These are phyloP conservation scores for Crithidia thermophila DNA, from an alignment of 208 protist genomes.

Conservation along the genomic window DNA sequence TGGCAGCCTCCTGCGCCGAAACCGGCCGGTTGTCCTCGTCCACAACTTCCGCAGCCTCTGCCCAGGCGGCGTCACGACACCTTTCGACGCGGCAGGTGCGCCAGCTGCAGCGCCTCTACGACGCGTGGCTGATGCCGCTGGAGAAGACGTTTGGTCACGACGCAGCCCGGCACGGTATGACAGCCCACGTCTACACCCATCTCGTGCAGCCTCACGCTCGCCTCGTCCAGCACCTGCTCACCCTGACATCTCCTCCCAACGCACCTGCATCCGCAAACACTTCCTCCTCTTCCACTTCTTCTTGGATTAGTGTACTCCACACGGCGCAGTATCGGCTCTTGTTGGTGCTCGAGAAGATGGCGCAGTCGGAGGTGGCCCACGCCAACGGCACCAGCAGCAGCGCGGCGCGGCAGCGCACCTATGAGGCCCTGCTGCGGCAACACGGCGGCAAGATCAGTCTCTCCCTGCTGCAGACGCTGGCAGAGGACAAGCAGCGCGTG, in stretches of 20 bases:
- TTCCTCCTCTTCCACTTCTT: no score
- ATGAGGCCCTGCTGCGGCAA: conserved; percentile 60
- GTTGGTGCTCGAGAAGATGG: conserved; percentile 68
- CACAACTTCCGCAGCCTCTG: not conserved
- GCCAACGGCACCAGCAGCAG: conserved; percentile 45
- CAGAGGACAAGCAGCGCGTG: conserved; percentile 73
- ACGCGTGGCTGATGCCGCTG: conserved; percentile 29
- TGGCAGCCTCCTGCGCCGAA: conserved; percentile 11
- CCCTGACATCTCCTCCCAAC: no score
- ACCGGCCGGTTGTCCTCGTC: conserved; percentile 17
- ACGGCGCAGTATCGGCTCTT: conserved; percentile 74
- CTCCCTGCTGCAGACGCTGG: conserved; percentile 58
- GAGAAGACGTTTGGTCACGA: conserved; percentile 29
- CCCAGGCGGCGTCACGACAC: no score
- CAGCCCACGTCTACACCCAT: conserved; percentile 29
- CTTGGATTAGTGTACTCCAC: conserved; percentile 43
- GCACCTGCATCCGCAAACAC: no score
- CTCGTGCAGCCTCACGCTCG: conserved; percentile 43
- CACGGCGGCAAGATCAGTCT: conserved; percentile 72
- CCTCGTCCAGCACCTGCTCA: conserved; percentile 14
- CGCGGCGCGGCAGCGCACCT: conserved; percentile 62
- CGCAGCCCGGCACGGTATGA: conserved; percentile 52
- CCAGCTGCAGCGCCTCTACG: conserved; percentile 28
- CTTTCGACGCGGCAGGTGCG: conserved; percentile 35
- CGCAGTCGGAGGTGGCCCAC: conserved; percentile 58